A percentile compares a stretch with the other conserved stretches of the same genome.
These are phyloP conservation scores for Globisporangium rhizosaccharum DNA, from an alignment of 352 stramenopile genomes.

Conservation along the genomic window DNA sequence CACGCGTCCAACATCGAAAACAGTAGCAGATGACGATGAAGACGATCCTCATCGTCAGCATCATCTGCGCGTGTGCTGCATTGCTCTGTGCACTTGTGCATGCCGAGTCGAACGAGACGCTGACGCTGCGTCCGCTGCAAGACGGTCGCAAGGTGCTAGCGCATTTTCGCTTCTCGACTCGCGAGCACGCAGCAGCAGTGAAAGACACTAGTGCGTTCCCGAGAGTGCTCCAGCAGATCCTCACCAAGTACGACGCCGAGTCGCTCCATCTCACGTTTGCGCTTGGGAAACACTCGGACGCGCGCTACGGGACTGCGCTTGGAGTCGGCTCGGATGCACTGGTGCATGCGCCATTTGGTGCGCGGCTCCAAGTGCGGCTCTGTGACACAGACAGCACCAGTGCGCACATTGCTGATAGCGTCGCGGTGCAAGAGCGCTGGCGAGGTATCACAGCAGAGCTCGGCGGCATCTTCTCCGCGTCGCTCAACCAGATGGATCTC, in stretches of 20 bases:
- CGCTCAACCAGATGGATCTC: conserved; percentile 74
- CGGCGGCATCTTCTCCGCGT: conserved; percentile 77
- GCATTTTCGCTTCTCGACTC: conserved; percentile 48
- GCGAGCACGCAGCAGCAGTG: conserved; percentile 11
- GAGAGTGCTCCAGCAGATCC: conserved; percentile 58
- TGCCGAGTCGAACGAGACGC: conserved; percentile 38
- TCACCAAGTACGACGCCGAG: conserved; percentile 63
- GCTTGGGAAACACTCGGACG: conserved; percentile 50
- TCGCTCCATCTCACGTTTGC: conserved; percentile 66
- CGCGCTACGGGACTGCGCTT: conserved; percentile 32
- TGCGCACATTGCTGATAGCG: conserved; percentile 7
- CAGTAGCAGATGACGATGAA: too few species aligned
- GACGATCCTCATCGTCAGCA: too few species aligned
- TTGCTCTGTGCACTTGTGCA: conserved; percentile 5
- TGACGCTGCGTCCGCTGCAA: conserved; percentile 48
- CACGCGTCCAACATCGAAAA: too few species aligned
- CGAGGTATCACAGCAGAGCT: conserved; percentile 66
- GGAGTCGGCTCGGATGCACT: conserved; percentile 9
- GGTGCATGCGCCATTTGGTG: conserved; percentile 51
- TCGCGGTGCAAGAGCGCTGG: conserved; percentile 37
- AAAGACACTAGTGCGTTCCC: conserved; percentile 24
- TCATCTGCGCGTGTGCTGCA: background rate
- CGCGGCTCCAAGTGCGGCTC: conserved; percentile 54
- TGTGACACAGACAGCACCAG: conserved; percentile 4
- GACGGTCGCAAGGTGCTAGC: conserved; percentile 41